Percentiles rank a stretch among this genome's conserved stretches.
phyloP scores from a whole-genome alignment of 2,329 filamentous ascomycete genomes.

The Curvularia verruculosa region DNA sequence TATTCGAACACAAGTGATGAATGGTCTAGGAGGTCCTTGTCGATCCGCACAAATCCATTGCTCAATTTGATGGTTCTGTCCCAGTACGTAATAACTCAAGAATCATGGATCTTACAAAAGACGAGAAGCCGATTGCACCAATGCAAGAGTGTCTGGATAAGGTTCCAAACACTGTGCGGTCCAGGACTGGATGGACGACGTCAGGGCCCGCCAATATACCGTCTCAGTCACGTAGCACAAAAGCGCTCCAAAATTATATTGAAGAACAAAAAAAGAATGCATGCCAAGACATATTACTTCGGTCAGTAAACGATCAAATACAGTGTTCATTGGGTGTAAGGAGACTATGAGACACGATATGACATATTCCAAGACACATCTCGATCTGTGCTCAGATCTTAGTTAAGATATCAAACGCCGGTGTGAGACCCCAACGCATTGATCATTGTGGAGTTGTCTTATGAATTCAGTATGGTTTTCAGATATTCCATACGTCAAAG shows the following conservation, averaged over 20 bases:
- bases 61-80: not conserved
- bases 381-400: not conserved
- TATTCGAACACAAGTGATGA: not conserved
- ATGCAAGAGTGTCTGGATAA: not conserved
- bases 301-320: not conserved
- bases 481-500: not conserved
- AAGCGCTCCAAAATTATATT: not conserved
- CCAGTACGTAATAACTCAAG: too few relatives aligned
- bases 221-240: not conserved
- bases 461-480: not conserved
- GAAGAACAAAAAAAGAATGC: not conserved
- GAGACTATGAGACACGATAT: not conserved
- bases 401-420: not conserved
- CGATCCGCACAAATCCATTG: not conserved
- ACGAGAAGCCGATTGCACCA: not conserved
- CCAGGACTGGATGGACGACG: not conserved
- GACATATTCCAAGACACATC: not conserved
- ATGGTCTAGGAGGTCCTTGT: not conserved
- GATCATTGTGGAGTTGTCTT: not conserved
- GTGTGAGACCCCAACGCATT: not conserved
- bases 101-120: not conserved
- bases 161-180: not conserved
- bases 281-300: not conserved
- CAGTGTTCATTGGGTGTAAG: not conserved
- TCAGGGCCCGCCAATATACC: not conserved